Base-by-base conservation (phyloP, 139 green algal genomes). In the Tetradesmus lagerheimii region DNA sequence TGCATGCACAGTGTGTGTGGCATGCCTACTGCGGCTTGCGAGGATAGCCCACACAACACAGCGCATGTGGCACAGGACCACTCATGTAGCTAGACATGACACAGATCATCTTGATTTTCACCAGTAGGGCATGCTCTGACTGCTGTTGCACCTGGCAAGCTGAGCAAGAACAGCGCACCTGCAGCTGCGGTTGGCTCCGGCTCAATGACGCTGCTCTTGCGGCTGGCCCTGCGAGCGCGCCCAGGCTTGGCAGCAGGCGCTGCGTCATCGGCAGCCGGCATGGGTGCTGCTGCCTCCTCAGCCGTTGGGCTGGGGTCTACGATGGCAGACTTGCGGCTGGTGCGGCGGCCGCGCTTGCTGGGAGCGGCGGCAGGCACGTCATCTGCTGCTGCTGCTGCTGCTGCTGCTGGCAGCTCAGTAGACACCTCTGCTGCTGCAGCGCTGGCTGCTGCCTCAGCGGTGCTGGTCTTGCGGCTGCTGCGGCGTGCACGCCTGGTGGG, bases 191-290 rank as follows among this genome's bases (percentile, higher is more conserved):
- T 12, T 11, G 31, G 25, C 41, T 39, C 64, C 45, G 83, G 83
- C 64, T 88, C 83, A n/a, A 88, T 41, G 1, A 88, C 83, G 64
- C 83, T 88, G 83, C 83, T 88, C 62, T 66, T 80, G 35, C 83
- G 62, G 83, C 62, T 88, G 27, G 83, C 37, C 12, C 38, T 62
- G 83, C 83, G 83, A 8, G 18, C 83, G 20, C 82, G 82, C 45
- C 34, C 80, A 27, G 25, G 27, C 27, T 18, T 25, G 41, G 80
- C 43, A 71, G 43, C 1, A 31, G 35, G 57, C 27, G 12, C 45
- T 31, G 80, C 80, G 20, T 74, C 35, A 38, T 23, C 82, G 62
- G 50, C 82, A 38, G 82, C 82, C 45, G 82, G 43, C 79, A 41
- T 16, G 79, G 31, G 29, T 64, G 79, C 45, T 31, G 57, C 80